Base-by-base conservation (phyloP, 1,284 basidiomycete genomes). In the Gomphus sp. region DNA sequence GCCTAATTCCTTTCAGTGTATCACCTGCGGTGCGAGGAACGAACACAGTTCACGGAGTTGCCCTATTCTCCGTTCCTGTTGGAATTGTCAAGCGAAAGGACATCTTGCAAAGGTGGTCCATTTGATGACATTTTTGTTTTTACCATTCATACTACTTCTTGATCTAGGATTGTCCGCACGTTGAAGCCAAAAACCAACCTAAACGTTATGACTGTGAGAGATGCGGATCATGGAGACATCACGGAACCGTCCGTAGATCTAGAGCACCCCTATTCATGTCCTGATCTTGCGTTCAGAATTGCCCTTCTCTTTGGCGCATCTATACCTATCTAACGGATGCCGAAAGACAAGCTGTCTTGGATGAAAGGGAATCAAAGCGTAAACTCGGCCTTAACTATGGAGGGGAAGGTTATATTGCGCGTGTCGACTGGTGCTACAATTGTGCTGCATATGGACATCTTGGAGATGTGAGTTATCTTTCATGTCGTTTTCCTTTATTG, bases 391-490 rank as follows among this genome's bases (percentile, higher is more conserved):
- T 88, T 9, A 87, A 87, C n/a, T 66, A 84, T 60, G 88, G 88
- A n/a, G 86, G 87, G 10, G 87, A 90, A 68, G 86, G 81, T 4
- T 89, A 86, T 67, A 83, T 91, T 60, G 82, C 80, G 9, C 74
- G 74, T 58, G 86, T 87, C 64, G 75, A 81, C 61, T 93, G 87
- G 86, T 97, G 93, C 71, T 94, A 94, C 73, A 93, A 93, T 67
- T 97, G 93, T 66, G 91, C 89, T 31, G 71, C 73, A 37, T 71
- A 72, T 54, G 91, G 89, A 4, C 93, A 97, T 70, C 82, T 90
- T 68, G 93, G 93, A 49, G 93, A 96, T 68, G 93, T 92, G 66
- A 73, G 50, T 18, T 41, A 44, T 47, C 50, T 47, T 34, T 18
- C 58, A 16, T 39, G n/a, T 39, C n/a, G 1, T 25, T 18, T 12